Evolutionary conservation across 208 protist genomes (phyloP), one percentile per base, ranked within the genome.

Genomic region (Borovskyia barvae): DNA sequence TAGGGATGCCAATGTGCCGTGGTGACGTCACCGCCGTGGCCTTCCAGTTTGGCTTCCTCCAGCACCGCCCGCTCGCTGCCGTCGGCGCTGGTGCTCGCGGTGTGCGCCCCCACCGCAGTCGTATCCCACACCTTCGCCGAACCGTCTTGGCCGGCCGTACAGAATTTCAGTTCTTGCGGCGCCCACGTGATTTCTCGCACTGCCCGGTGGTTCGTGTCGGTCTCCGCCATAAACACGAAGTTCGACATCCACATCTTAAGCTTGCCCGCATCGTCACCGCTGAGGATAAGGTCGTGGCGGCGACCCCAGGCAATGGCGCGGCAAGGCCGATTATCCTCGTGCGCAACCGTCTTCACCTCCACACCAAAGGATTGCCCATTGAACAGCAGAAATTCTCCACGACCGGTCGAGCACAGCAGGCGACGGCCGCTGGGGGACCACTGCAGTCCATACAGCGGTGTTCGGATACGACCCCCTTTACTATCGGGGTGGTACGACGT

Each of bases 361-460:
- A 95, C 69, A 59, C 88, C 88, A 50, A 95, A 95, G 22, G 82
- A 87, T 30, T 87, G 77, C 0, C 88, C 88, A 57, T 95, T 95
- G 54, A 92, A 91, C 24, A 95, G 73, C 12, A 95, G 55, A 64
- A 95, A 95, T 57, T 95, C 88, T 20, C 88, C 88, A 8, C 72
- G 67, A 24, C 76, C 71, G 26, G 88, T 92, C 42, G 78, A 81
- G 72, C 85, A 92, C 28, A 95, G 75, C 22, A 95, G 69, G 28
- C 88, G 85, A 6, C 85, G 76, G 4, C 85, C 88, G 42, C 80
- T 90, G 6, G 88, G 82, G 4, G 88, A 76, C 88, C 88, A 95
- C 55, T 88, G 74, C 32, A 95, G 46, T 61, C 66, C 79, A 45
- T 82, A 81, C 15, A 95, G 62, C 22, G 80, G 70, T 7, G 87